These are phyloP conservation scores for Daldinia vernicosa DNA, from an alignment of 495 filamentous ascomycete genomes.

Conservation along the genomic window DNA sequence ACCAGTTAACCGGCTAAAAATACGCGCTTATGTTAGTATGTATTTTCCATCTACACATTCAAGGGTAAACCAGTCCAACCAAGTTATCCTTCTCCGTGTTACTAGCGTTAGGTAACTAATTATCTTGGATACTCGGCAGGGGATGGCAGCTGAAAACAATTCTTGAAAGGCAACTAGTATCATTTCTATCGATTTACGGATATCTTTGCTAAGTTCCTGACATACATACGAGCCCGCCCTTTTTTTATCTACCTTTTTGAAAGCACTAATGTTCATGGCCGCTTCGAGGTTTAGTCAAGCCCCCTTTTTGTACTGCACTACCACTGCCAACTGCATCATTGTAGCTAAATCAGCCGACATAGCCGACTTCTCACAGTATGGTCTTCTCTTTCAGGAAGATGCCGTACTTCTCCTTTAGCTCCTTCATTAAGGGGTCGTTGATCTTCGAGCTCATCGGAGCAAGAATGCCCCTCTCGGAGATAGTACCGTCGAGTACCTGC, in stretches of 20 bases:
- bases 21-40: background rate
- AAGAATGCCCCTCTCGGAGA: conserved; percentile 78
- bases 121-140: background rate
- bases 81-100: background rate
- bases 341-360: background rate
- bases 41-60: background rate
- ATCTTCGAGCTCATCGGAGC: conserved; percentile 83
- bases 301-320: background rate
- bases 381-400: conserved; percentile 61
- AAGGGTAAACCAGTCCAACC: background rate
- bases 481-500: conserved; percentile 84
- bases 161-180: background rate
- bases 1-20: background rate
- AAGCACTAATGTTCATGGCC: background rate
- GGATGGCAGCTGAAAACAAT: background rate
- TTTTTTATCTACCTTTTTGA: conserved; percentile 11
- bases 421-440: conserved; percentile 74
- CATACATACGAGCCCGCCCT: background rate
- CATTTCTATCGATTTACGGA: conserved; percentile 1
- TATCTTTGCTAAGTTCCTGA: background rate
- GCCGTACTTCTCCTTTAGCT: conserved; percentile 71
- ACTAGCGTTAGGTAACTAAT: background rate
- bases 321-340: background rate
- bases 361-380: conserved; percentile 22
- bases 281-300: conserved; percentile 3